Base-by-base conservation (phyloP, 2,329 filamentous ascomycete genomes). In the Cladosporium sp. region DNA sequence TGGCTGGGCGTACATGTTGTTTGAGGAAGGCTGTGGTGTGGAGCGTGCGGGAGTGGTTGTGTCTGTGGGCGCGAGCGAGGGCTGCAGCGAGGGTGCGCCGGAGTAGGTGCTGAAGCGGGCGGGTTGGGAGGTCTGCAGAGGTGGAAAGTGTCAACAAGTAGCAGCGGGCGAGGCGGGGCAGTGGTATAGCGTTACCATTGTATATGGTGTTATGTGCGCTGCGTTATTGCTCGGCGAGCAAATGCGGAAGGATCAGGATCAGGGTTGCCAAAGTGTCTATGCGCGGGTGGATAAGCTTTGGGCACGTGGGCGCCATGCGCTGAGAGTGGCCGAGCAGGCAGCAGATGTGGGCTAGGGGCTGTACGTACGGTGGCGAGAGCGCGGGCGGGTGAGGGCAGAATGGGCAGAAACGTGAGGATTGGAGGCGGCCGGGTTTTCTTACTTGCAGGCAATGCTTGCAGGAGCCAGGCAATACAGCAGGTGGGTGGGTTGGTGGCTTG, bases 41-140 rank as follows among this genome's bases (percentile, higher is more conserved):
- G 65, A 65, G 55, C 64, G 65, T 61, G 65, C 64, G 58, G 67
- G 64, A 22, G 61, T 59, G 36, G 67, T 68, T 28, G 50, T 60
- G 52, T 69, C 67, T 64, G 69, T 72, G 56, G 76, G 74, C 7
- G 77, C 77, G 59, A 80, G 73, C n/a, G 78, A 80, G 45, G 78
- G 77, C 51, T 78, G 74, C 60, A 80, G 73, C 24, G 78, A 79
- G 47, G 78, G 78, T 25, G 78, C 72, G 65, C 75, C 73, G 68
- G 75, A 78, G 74, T 78, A 80, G 64, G 77, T 79, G 60, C 75
- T 78, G 69, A 79, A 72, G 70, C 78, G 77, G 62, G 75, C 73
- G 28, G 42, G 42, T 25, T 45, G 24, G 42, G 50, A 42, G 17
- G 50, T 22, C 50, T 53, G 50, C 35, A 36, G 22, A 36, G 36